These are phyloP conservation scores for Irpex sp. DNA, from an alignment of 1,284 basidiomycete species.

Conservation along the genomic window DNA sequence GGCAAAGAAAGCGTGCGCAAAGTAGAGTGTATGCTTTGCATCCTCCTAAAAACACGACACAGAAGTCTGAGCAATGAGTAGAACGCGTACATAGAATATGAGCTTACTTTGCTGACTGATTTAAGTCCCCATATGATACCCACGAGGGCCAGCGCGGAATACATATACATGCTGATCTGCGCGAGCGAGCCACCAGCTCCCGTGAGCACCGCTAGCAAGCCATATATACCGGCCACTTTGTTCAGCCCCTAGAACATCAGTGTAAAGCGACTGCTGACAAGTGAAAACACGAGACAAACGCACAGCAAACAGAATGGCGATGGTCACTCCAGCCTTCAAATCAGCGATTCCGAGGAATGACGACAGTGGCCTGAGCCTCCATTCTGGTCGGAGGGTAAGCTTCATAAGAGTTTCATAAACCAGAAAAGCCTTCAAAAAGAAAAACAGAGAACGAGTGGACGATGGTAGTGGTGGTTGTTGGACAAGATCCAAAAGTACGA, in stretches of 20 bases:
- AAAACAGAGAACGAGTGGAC: slow-evolving; percentile 7
- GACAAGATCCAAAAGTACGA: neutral
- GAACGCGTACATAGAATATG: neutral
- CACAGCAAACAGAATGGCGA: slow-evolving; percentile 84
- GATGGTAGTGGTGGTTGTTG: slow-evolving; percentile 10
- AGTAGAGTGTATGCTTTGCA: slow-evolving; percentile 77
- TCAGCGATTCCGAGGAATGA: slow-evolving; percentile 83
- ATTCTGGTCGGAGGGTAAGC: slow-evolving; percentile 73
- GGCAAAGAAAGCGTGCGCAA: slow-evolving; percentile 87
- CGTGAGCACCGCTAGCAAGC: slow-evolving; percentile 85
- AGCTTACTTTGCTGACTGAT: slow-evolving; percentile 73
- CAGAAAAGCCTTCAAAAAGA: slow-evolving; percentile 3
- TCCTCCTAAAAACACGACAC: slow-evolving; percentile 60
- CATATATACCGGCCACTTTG: slow-evolving; percentile 97
- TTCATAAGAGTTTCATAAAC: slow-evolving; percentile 47
- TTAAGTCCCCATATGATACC: slow-evolving; percentile 86
- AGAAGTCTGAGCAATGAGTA: slow-evolving; percentile 3
- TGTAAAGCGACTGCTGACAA: neutral
- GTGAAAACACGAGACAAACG: slow-evolving; percentile 3
- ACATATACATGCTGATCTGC: slow-evolving; percentile 90
- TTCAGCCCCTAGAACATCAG: slow-evolving; percentile 70
- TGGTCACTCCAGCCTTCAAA: slow-evolving; percentile 84
- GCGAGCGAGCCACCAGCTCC: slow-evolving; percentile 84
- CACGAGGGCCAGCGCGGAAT: slow-evolving; percentile 81
- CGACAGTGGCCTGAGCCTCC: slow-evolving; percentile 71